A percentile compares a stretch with the other conserved stretches of the same genome.
These are phyloP conservation scores for Fusarium solani-melongenae DNA, from an alignment of 2,329 filamentous ascomycete genomes.

Conservation along the genomic window DNA sequence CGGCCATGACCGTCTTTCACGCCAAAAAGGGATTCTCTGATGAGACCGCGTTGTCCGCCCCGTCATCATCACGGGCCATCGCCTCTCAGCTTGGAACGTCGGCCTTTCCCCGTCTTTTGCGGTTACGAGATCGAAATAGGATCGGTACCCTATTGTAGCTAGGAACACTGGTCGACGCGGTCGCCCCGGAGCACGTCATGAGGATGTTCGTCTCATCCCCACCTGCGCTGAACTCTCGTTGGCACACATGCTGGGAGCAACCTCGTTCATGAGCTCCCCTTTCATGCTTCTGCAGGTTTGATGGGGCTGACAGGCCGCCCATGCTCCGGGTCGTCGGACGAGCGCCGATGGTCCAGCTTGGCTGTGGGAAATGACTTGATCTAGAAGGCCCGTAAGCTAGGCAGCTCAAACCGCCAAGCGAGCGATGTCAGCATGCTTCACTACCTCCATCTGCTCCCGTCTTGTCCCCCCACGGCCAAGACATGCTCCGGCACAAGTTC, in stretches of 20 bases:
- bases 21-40: neutral
- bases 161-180: neutral
- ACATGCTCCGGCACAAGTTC: constrained; percentile 9
- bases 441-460: constrained; percentile 9
- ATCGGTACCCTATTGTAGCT: neutral
- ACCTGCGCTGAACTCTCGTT: constrained; percentile 11
- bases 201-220: constrained; percentile 22
- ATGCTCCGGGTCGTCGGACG: constrained; percentile 39
- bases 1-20: neutral
- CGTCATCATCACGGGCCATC: constrained; percentile 28
- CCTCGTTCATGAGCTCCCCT: constrained; percentile 10
- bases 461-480: constrained; percentile 27
- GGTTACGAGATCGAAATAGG: constrained; percentile 40
- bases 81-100: constrained; percentile 27
- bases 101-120: constrained; percentile 18
- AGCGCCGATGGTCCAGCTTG: constrained; percentile 38
- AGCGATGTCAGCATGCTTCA: neutral
- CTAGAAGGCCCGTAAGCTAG: constrained; percentile 10
- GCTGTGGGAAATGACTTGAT: constrained; percentile 26
- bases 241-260: constrained; percentile 16
- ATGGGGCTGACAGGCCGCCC: constrained; percentile 19
- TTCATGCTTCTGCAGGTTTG: constrained; percentile 16
- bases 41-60: constrained; percentile 7
- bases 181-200: constrained; percentile 25
- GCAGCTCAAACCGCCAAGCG: constrained; percentile 16